phyloP scores from a whole-genome alignment of 2,329 filamentous ascomycete genomes.

The Colletotrichum limetticola region DNA sequence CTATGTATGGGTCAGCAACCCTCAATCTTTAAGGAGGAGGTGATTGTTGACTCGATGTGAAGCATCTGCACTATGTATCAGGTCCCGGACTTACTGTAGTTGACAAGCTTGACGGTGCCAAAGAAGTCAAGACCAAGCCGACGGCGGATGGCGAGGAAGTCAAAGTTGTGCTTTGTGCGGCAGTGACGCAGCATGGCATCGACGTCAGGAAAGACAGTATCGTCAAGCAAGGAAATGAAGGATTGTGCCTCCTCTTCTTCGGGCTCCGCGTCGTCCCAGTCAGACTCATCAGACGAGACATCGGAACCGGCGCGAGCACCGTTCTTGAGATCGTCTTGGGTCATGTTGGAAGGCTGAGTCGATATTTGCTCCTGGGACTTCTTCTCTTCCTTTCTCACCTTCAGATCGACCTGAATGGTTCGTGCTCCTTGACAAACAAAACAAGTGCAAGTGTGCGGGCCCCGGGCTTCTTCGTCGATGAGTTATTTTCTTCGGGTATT shows the following conservation, averaged over 20 bases:
- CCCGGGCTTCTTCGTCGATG: too few species aligned
- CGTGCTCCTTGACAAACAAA: neutral
- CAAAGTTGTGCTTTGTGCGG: constrained; percentile 73
- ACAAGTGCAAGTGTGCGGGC: neutral
- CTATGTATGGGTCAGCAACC: constrained; percentile 40
- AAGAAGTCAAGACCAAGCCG: constrained; percentile 75
- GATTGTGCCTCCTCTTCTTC: constrained; percentile 71
- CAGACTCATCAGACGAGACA: constrained; percentile 53
- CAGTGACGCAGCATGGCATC: constrained; percentile 75
- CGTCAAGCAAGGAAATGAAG: constrained; percentile 76
- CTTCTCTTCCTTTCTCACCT: neutral
- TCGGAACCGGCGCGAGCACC: constrained; percentile 20
- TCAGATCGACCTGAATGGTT: neutral
- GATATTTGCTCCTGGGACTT: neutral
- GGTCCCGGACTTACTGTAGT: constrained; percentile 61
- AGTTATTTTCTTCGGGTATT: neutral
- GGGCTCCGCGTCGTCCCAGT: constrained; percentile 66
- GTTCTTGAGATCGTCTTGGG: constrained; percentile 8
- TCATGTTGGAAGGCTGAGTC: neutral
- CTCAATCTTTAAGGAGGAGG: neutral
- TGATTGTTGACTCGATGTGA: neutral
- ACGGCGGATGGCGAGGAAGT: constrained; percentile 71
- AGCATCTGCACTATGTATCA: neutral
- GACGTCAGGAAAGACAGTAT: constrained; percentile 72
- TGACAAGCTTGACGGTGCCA: constrained; percentile 79